A percentile compares a stretch with the other conserved stretches of the same genome.
Evolutionary conservation across 2,329 filamentous ascomycete genomes (phyloP).

Genomic region (Diaporthe ilicicola): DNA sequence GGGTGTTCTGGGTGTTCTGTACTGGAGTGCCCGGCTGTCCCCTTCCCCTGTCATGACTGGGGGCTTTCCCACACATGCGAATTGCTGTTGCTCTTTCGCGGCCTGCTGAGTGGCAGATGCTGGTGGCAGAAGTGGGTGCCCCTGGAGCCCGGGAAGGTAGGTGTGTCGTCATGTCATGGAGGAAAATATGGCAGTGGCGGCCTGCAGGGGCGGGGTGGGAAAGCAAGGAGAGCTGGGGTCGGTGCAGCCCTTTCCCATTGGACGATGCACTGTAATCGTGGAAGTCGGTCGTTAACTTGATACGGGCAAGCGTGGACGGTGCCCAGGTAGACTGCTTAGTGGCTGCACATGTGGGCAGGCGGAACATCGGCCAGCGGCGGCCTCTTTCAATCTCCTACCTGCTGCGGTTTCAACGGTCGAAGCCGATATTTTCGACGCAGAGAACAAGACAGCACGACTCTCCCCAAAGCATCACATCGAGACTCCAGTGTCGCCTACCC

Average conservation of each 20-base stretch:
- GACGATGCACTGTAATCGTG: neutral
- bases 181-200: neutral
- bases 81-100: no score
- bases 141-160: neutral
- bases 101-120: neutral
- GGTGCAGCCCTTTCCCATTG: neutral
- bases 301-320: slow-evolving; percentile 15
- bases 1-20: no score
- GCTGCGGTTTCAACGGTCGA: neutral
- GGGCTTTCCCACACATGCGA: neutral
- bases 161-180: slow-evolving; percentile 3
- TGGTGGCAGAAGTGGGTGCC: neutral
- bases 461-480: neutral
- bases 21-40: no score
- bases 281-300: slow-evolving; percentile 30
- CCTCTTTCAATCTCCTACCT: slow-evolving; percentile 1
- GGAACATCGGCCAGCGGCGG: neutral
- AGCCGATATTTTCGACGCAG: neutral
- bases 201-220: neutral
- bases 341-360: no score
- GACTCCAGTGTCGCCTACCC: neutral
- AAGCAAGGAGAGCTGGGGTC: neutral
- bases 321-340: neutral
- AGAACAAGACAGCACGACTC: neutral
- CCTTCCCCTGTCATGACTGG: neutral